Evolutionary conservation across 2,329 filamentous ascomycete species (phyloP).

Genomic region (Exophiala dermatitidis): DNA sequence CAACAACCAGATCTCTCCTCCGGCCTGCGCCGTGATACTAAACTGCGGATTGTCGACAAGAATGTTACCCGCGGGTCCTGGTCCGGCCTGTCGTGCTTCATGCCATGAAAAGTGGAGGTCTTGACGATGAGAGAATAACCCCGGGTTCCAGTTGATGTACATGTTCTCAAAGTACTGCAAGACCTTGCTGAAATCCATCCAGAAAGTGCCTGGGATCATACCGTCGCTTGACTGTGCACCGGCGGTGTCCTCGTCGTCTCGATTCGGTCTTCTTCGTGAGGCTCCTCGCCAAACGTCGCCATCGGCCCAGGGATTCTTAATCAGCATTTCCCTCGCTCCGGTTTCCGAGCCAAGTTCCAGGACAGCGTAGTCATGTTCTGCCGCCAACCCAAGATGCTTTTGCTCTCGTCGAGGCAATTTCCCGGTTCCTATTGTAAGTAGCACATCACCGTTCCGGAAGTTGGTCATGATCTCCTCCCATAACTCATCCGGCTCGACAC

Average conservation of each 20-base stretch:
- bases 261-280: slow-evolving; percentile 21
- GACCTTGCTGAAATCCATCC: slow-evolving; percentile 84
- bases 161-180: slow-evolving; percentile 90
- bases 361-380: slow-evolving; percentile 90
- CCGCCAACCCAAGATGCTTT: slow-evolving; percentile 69
- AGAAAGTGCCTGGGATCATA: slow-evolving; percentile 66
- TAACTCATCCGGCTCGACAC: slow-evolving; percentile 65
- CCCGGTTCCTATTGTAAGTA: slow-evolving; percentile 86
- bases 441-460: slow-evolving; percentile 70
- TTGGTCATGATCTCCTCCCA: slow-evolving; percentile 72
- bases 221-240: slow-evolving; percentile 12
- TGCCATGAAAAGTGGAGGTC: slow-evolving; percentile 89
- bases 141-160: slow-evolving; percentile 95
- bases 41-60: slow-evolving; percentile 59
- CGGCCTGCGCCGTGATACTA: slow-evolving; percentile 44
- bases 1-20: slow-evolving; percentile 71
- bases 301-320: slow-evolving; percentile 95
- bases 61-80: slow-evolving; percentile 18
- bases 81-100: slow-evolving; percentile 36
- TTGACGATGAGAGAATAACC: slow-evolving; percentile 70
- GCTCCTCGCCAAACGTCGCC: slow-evolving; percentile 42
- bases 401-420: slow-evolving; percentile 71
- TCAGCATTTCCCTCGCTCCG: slow-evolving; percentile 60
- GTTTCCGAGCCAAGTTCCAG: slow-evolving; percentile 64
- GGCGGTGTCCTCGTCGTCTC: slow-evolving; percentile 8